Evolutionary conservation across 768 basidiomycete genomes (phyloP), one percentile per base, ranked within the genome.

Genomic region (Hemileccinum impolitum): DNA sequence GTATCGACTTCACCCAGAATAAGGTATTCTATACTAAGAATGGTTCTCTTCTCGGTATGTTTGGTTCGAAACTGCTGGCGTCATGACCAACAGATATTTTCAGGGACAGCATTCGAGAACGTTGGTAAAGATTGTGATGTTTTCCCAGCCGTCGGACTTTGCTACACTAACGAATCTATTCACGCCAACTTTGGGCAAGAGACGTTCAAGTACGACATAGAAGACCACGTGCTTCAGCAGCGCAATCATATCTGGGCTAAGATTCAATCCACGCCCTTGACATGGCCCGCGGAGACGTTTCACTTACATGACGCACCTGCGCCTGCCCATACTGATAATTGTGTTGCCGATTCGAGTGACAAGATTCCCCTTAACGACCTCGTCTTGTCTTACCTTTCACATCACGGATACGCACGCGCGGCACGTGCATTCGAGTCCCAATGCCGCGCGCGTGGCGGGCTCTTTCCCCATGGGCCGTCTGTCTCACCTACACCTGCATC

Each of bases 11-110:
- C 62, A 84, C 83, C 38, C 81, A 78, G 17, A 77, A 88, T 49
- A 76, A 78, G 47, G 84, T 83, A 0, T 96, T 97, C 69, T 96
- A 86, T 65, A 96, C 94, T 26, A 93, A 88, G 72, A 95, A 95
- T 51, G 90, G 91, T 12, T 66, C 73, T 14, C 74, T 83, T 54
- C 74, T 92, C 39, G 84, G 89, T 87, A 60, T 19, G 56, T 35
- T 17, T 14, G 13, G 26, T 26, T 36, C 30, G 41, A 43, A 11
- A 39, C 25, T 13, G 37, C 26, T 37, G 28, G 46, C 54, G 31
- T 61, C 47, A 8, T 32, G 47, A 61, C 48, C 49, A 36, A 53
- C 25, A 37, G 45, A 25, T 38, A 39, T 31, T 31, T 37, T 14
- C 49, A 88, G 90, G 83, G 23, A 68, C 75, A 47, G 83, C 83